Percentiles rank a stretch among this genome's conserved stretches.
Conservation (phyloP, 1,284 basidiomycete genomes). For the Schizopora paradoxa region DNA sequence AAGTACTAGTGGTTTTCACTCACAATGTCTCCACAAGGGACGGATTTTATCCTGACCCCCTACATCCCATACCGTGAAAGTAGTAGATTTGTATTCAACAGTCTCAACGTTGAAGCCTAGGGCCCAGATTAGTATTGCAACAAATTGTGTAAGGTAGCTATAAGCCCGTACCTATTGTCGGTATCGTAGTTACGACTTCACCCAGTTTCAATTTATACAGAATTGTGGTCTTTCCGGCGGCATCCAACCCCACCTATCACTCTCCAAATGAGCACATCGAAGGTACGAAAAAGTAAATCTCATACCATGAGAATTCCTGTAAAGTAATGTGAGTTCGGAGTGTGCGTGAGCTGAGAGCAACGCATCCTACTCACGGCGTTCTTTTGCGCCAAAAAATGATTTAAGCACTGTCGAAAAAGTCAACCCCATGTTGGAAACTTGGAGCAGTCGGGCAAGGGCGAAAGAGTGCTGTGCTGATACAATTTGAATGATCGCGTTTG, state of each 20-base stretch:
- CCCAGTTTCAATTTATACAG: constrained; percentile 98
- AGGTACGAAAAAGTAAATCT: too few relatives aligned
- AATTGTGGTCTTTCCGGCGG: constrained; percentile 97
- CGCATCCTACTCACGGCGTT: too few relatives aligned
- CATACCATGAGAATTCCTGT: too few relatives aligned
- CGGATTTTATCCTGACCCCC: constrained; percentile 86
- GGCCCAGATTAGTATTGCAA: background rate
- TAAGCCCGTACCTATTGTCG: constrained; percentile 83
- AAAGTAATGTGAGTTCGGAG: too few relatives aligned
- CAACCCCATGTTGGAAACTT: too few relatives aligned
- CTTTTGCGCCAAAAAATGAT: too few relatives aligned
- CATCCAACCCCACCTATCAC: constrained; percentile 85
- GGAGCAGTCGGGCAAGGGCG: too few relatives aligned
- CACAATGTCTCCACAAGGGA: constrained; percentile 98
- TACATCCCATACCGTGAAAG: constrained; percentile 89
- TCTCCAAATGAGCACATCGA: background rate
- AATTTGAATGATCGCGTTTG: too few relatives aligned
- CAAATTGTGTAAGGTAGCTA: background rate
- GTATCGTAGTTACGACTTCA: constrained; percentile 99
- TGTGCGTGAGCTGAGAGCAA: too few relatives aligned
- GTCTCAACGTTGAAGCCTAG: constrained; percentile 97
- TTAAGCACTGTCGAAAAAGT: too few relatives aligned
- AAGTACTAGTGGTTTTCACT: constrained; percentile 24
- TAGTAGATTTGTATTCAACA: constrained; percentile 90
- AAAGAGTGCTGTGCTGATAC: too few relatives aligned